These are phyloP conservation scores for Aspergillus thermomutatus DNA, from an alignment of 2,329 filamentous ascomycete genomes.

Conservation along the genomic window DNA sequence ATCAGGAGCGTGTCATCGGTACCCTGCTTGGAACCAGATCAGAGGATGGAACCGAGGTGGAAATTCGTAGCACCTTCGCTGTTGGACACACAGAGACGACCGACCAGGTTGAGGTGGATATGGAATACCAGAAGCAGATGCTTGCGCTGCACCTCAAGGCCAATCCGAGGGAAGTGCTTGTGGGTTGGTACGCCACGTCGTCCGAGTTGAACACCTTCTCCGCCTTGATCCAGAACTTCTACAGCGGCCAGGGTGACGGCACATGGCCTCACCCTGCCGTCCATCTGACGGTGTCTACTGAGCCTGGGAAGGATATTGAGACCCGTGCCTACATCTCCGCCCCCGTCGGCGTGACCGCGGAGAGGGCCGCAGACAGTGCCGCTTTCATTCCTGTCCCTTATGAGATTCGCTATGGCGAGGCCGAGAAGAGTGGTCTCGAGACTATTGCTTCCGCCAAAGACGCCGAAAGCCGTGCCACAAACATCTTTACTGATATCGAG, in stretches of 20 bases:
- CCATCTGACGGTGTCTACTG: constrained; percentile 90
- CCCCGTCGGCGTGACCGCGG: constrained; percentile 89
- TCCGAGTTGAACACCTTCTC: constrained; percentile 98
- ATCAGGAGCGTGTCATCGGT: constrained; percentile 94
- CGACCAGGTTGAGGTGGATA: constrained; percentile 98
- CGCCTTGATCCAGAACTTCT: constrained; percentile 99
- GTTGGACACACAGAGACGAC: constrained; percentile 98
- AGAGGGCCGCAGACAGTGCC: constrained; percentile 92
- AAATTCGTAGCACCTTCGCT: constrained; percentile 94
- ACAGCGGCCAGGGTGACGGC: constrained; percentile 92
- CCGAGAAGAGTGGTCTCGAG: constrained; percentile 74
- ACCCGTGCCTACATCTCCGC: constrained; percentile 93
- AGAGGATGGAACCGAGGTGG: constrained; percentile 95
- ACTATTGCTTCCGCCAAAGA: constrained; percentile 80
- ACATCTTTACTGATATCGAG: constrained; percentile 84
- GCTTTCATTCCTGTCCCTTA: constrained; percentile 97
- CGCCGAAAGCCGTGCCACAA: constrained; percentile 67
- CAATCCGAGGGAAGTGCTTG: constrained; percentile 85
- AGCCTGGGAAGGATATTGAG: constrained; percentile 83
- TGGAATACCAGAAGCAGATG: constrained; percentile 99
- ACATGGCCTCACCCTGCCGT: constrained; percentile 97
- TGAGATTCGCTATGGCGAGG: constrained; percentile 84
- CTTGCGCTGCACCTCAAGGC: constrained; percentile 90
- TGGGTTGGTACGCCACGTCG: constrained; percentile 98
- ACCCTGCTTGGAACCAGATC: constrained; percentile 88